These are phyloP conservation scores for Umbelopsis sp. DNA, from an alignment of 192 early-diverging fungal genomes.

Conservation along the genomic window DNA sequence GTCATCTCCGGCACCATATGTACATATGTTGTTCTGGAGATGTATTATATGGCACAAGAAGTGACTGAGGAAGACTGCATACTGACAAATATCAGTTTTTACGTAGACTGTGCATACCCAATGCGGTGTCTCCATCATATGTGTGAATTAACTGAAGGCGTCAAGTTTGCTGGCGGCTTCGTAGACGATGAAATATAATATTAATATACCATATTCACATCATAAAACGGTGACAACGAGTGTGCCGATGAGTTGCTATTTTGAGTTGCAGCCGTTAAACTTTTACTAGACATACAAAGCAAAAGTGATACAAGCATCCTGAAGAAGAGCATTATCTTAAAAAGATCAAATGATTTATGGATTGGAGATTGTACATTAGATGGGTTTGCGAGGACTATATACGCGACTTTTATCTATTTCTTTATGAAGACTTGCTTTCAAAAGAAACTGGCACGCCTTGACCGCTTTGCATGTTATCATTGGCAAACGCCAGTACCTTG, in stretches of 20 bases:
- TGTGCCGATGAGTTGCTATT: no score
- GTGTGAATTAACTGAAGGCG: conserved; percentile 37
- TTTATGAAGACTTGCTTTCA: neutral
- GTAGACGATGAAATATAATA: conserved; percentile 19
- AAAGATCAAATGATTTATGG: no score
- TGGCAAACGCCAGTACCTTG: conserved; percentile 66
- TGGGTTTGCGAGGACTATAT: no score
- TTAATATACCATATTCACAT: neutral
- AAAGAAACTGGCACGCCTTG: neutral
- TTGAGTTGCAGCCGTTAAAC: no score
- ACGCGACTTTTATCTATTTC: no score
- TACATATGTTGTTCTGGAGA: conserved; percentile 30
- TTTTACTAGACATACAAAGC: no score
- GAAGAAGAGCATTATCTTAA: no score
- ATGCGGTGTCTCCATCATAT: conserved; percentile 41
- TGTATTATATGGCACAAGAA: conserved; percentile 33
- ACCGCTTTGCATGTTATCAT: neutral
- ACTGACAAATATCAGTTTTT: conserved; percentile 32
- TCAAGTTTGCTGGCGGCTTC: conserved; percentile 18
- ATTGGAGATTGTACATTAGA: no score
- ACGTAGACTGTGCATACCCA: conserved; percentile 37
- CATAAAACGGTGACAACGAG: neutral
- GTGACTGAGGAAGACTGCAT: conserved; percentile 32
- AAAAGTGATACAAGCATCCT: no score
- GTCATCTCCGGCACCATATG: conserved; percentile 23